Evolutionary conservation across 108 stramenopile species (phyloP), one percentile per base, ranked within the genome.

Genomic region (Cyclotella cryptica): DNA sequence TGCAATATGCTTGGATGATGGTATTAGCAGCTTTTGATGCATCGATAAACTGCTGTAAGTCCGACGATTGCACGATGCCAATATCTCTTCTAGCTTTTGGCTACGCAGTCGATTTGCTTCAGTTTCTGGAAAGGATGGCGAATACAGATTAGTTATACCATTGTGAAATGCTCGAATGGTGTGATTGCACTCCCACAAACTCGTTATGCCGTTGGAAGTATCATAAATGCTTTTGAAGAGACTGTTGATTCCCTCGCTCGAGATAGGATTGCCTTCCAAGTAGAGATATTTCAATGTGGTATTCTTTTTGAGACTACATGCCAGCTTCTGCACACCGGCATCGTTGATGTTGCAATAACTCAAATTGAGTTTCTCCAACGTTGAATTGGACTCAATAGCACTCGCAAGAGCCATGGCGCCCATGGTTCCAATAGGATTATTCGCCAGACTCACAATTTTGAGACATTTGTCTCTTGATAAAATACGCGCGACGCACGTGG

Each of bases 281-380:
- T 80, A 73, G 55, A 80, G 66, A 29, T 60, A 63, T 26, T 53
- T 58, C 17, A 80, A 54, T 17, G 72, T 42, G 11, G 28, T 55
- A 44, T 80, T 80, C 21, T 22, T 45, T 58, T 80, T 72, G 59
- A 80, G 51, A 45, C 69, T 63, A 17, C 18, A 8, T 0, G 79
- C 63, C 60, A 80, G 43, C 49, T 69, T 73, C 19, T 68, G 30
- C 42, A 80, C 66, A 27, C 79, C 79, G 4, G 41, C 39, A 41
- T 80, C 79, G n/a, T 80, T 72, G 17, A 80, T 73, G 11, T 80
- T 57, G 43, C 79, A 80, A 44, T 62, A 46, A 62, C 72, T 63
- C 67, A 80, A 58, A 62, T 80, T 68, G 35, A 80, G 66, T 27
- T 66, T 67, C 35, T 73, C 57, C 21, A 80, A 19, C 7, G 65